Percentiles rank a stretch among this genome's conserved stretches.
Evolutionary conservation across 345 rosid genomes (phyloP).

Genomic region (Bruguiera sexangula): DNA sequence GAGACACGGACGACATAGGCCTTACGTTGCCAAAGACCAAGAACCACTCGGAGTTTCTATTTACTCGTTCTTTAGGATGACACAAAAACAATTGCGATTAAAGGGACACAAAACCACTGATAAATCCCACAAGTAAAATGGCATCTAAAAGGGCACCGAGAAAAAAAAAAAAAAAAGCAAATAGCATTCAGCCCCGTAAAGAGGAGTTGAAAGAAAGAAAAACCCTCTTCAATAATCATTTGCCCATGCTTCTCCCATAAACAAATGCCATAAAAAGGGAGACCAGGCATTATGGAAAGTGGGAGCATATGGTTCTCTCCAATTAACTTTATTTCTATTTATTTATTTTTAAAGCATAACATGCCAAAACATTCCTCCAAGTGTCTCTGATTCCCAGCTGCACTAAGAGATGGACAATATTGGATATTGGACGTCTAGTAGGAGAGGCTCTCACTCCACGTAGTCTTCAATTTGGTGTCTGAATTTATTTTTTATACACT

Average conservation of each 20-base stretch:
- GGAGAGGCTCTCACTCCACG: background rate
- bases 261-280: conserved; percentile 36
- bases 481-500: too few species aligned
- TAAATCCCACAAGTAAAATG: background rate
- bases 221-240: background rate
- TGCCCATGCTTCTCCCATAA: conserved; percentile 15
- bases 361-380: conserved; percentile 12
- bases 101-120: background rate
- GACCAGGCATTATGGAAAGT: conserved; percentile 42
- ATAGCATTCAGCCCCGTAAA: conserved; percentile 16
- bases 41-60: too few species aligned
- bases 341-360: background rate
- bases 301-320: conserved; percentile 45
- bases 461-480: too few species aligned
- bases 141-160: background rate
- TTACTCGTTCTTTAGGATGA: too few species aligned
- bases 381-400: conserved; percentile 27
- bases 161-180: conserved; percentile 7
- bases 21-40: too few species aligned
- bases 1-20: too few species aligned
- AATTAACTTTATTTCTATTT: background rate
- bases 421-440: background rate
- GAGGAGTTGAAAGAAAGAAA: background rate
- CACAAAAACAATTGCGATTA: background rate
- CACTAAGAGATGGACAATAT: conserved; percentile 8